Conservation (phyloP, 164 flowering plant species). For the Liquidambar formosana region DNA sequence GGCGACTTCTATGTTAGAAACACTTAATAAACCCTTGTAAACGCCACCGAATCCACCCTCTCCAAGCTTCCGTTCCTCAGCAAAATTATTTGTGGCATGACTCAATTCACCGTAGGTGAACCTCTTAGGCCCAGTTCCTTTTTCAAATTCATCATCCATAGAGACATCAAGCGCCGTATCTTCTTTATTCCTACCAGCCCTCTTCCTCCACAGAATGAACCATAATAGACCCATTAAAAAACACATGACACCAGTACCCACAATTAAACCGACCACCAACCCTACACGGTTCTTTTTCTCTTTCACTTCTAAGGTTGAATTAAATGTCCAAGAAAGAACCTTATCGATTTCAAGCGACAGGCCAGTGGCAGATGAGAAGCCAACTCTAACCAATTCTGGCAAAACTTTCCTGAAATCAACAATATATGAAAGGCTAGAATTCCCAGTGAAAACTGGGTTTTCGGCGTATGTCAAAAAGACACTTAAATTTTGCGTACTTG, state of each 20-base stretch:
- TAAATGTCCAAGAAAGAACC: constrained; percentile 56
- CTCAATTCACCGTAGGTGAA: constrained; percentile 30
- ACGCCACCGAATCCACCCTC: constrained; percentile 44
- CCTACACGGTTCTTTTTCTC: neutral
- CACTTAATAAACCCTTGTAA: constrained; percentile 35
- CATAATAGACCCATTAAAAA: constrained; percentile 12
- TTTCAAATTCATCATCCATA: constrained; percentile 37
- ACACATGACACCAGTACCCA: neutral
- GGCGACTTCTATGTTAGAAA: constrained; percentile 21
- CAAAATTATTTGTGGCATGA: constrained; percentile 30
- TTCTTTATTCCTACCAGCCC: neutral
- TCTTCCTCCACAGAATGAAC: constrained; percentile 14
- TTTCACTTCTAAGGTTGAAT: constrained; percentile 37
- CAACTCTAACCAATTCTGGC: constrained; percentile 48
- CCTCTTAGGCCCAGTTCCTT: constrained; percentile 42
- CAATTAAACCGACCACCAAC: constrained; percentile 15
- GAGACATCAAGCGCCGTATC: constrained; percentile 15
- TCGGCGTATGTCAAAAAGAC: constrained; percentile 44
- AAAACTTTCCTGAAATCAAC: constrained; percentile 44
- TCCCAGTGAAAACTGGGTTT: constrained; percentile 28
- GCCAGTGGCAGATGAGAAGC: constrained; percentile 76
- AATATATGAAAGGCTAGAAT: constrained; percentile 30
- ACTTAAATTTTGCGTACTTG: constrained; percentile 39
- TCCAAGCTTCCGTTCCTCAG: constrained; percentile 37
- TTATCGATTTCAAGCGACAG: constrained; percentile 33